Evolutionary conservation across 176 grass and related monocot genomes (phyloP), one percentile per base, ranked within the genome.

Genomic region (Rhipidocladum racemiflorum): DNA sequence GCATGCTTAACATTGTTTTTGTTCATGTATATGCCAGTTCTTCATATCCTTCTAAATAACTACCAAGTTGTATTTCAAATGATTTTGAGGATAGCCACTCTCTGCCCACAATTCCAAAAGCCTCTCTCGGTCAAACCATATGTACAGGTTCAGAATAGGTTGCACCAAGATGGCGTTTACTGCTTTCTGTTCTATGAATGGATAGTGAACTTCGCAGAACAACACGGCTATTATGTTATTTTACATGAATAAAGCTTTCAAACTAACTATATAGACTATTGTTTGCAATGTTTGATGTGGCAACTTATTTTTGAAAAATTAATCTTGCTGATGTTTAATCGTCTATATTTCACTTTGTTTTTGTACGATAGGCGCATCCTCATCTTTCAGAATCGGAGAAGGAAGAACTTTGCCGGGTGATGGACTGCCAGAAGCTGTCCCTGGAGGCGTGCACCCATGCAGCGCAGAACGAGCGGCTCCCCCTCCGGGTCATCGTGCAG

Each of bases 391-490:
- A 97, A 70, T 81, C 82, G 0, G 82, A 89, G 49, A 90, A 90
- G 61, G 94, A 97, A 76, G 91, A 85, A 18, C 81, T 97, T 50
- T 93, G 94, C 75, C 74, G 82, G 3, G 95, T 93, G 85, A 98
- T 98, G 95, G 92, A 98, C 81, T 93, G 95, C 92, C 95, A 98
- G 90, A 98, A 98, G 88, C 95, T 98, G 70, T 98, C 95, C 38
- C 79, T 91, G 9, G 94, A 94, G 66, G 94, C 94, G 5, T 97
- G 94, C 89, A 90, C 89, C 5, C 94, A 97, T 17, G 89, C 89
- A 1, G 91, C 91, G 0, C 91, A 91, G 77, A 97, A 97, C 25
- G 87, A 91, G 61, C 84, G 94, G 35, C 89, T 97, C 49, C 94
- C 94, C 1, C 85, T 97, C 6, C 85, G 94, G 7, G 68, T 86